These are phyloP conservation scores for Arthromyces matolae DNA, from an alignment of 768 basidiomycete genomes.

Conservation along the genomic window DNA sequence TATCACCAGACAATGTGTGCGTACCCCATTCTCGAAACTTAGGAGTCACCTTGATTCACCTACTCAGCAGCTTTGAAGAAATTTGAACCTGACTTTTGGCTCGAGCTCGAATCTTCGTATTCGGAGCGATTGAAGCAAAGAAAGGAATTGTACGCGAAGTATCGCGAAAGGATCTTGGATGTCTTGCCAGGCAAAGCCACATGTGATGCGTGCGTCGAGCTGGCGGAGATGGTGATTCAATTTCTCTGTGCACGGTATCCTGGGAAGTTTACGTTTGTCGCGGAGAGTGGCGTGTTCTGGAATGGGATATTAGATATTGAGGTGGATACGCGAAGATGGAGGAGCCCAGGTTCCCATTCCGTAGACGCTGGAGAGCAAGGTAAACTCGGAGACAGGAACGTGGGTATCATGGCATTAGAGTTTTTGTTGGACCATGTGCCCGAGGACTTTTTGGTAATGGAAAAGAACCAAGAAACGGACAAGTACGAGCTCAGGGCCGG, in stretches of 20 bases:
- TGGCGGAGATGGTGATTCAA: conserved; percentile 54
- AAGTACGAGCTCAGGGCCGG: conserved; percentile 42
- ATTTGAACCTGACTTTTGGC: conserved; percentile 52
- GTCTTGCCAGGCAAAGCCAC: conserved; percentile 45
- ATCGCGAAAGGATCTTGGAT: conserved; percentile 41
- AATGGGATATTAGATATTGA: conserved; percentile 38
- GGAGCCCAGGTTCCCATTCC: too few relatives aligned
- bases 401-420: conserved; percentile 15
- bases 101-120: conserved; percentile 56
- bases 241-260: conserved; percentile 57
- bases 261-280: conserved; percentile 41
- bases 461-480: conserved; percentile 39
- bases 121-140: conserved; percentile 40
- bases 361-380: neutral
- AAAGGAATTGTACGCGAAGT: conserved; percentile 32
- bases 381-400: too few relatives aligned
- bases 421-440: conserved; percentile 51
- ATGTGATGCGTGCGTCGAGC: conserved; percentile 48
- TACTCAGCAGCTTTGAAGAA: conserved; percentile 37
- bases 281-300: conserved; percentile 33
- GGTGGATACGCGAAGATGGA: neutral
- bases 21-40: neutral
- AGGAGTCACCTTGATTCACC: neutral
- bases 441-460: conserved; percentile 47
- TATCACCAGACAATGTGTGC: conserved; percentile 57